These are phyloP conservation scores for Microdochium paspali DNA, from an alignment of 2,329 filamentous ascomycete species.

Conservation along the genomic window DNA sequence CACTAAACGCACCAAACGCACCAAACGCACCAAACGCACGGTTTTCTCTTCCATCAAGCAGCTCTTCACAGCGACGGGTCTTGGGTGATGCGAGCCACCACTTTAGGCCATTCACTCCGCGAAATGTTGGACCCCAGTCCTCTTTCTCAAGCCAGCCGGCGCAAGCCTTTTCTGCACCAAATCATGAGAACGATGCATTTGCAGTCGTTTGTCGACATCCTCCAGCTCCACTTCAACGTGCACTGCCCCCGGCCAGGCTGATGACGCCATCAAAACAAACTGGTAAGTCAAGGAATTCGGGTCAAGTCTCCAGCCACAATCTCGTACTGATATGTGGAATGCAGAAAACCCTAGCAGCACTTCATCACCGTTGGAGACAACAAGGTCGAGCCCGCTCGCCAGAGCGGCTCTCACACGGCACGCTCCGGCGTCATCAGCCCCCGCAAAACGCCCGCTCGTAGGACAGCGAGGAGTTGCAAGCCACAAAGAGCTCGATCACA, in stretches of 20 bases:
- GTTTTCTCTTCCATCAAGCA: not conserved
- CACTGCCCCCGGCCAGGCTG: no score
- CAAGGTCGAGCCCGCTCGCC: slow-evolving; percentile 17
- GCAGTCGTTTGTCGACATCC: no score
- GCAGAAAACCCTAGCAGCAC: no score
- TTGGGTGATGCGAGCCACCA: slow-evolving; percentile 21
- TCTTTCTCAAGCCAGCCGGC: slow-evolving; percentile 7
- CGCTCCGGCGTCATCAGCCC: slow-evolving; percentile 2
- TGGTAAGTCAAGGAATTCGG: not conserved
- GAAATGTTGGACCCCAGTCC: slow-evolving; percentile 7
- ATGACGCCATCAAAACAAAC: no score
- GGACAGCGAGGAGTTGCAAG: no score
- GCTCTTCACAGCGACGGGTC: slow-evolving; percentile 9
- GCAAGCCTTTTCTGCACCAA: slow-evolving; percentile 6
- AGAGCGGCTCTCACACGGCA: slow-evolving; percentile 11
- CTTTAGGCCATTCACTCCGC: slow-evolving; percentile 12
- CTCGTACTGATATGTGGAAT: no score
- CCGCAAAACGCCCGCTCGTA: no score
- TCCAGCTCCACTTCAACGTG: no score
- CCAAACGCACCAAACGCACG: not conserved
- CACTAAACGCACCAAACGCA: not conserved
- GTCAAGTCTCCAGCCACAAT: no score
- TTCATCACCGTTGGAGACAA: slow-evolving; percentile 12
- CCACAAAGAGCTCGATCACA: slow-evolving; percentile 12
- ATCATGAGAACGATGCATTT: not conserved